These are phyloP conservation scores for Glebionis coronaria DNA, from an alignment of 129 eudicot species.

Conservation along the genomic window DNA sequence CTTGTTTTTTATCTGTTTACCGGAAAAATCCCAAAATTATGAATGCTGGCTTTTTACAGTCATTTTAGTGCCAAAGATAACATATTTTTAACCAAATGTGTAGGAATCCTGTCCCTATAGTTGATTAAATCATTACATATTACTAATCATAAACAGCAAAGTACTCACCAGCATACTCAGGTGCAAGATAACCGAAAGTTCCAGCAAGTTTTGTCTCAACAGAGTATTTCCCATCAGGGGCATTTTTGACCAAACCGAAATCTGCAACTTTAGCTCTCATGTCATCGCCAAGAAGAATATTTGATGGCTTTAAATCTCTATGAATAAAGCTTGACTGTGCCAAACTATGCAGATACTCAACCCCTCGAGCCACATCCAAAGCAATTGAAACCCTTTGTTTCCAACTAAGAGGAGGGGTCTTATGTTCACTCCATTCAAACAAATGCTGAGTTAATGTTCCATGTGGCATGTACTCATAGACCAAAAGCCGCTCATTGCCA, in stretches of 20 bases:
- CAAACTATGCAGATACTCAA: conserved; percentile 58
- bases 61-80: neutral
- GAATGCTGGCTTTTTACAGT: neutral
- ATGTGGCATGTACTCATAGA: conserved; percentile 65
- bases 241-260: conserved; percentile 59
- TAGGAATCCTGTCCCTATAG: neutral
- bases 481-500: conserved; percentile 63
- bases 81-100: neutral
- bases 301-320: conserved; percentile 55
- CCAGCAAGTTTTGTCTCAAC: conserved; percentile 62
- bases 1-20: neutral
- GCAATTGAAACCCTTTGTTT: conserved; percentile 57
- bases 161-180: conserved; percentile 54
- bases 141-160: conserved; percentile 2
- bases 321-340: conserved; percentile 58
- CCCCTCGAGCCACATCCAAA: conserved; percentile 62
- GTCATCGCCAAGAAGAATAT: conserved; percentile 56
- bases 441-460: conserved; percentile 55
- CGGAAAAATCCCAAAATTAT: neutral
- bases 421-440: conserved; percentile 36
- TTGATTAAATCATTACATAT: neutral
- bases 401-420: conserved; percentile 41
- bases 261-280: conserved; percentile 69
- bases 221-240: conserved; percentile 57
- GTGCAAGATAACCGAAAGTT: conserved; percentile 58